Evolutionary conservation across 352 stramenopile species (phyloP), one percentile per base, ranked within the genome.

Genomic region (Globisporangium iwayamae): DNA sequence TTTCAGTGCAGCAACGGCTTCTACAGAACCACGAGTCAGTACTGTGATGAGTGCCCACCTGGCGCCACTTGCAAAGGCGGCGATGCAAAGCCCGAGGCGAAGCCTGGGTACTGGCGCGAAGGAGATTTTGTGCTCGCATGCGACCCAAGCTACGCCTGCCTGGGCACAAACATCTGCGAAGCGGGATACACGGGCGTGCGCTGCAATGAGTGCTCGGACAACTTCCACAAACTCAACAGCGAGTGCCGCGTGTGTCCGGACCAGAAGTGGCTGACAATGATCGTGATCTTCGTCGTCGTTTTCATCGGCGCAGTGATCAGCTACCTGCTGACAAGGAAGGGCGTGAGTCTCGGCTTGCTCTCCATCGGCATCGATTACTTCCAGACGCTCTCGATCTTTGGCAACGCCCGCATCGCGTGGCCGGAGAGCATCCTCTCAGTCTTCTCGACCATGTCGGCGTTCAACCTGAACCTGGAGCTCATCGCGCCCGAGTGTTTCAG

Each of bases 311-410:
- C 67, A 0, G 66, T 85, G n/a, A 68, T 90, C 36, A 84, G 73
- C 36, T 87, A 83, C 62, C 22, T 89, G 28, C 71, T 90, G 10
- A 86, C 70, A 6, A 74, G 73, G 36, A 84, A 84, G 43, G 78
- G 82, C 53, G 77, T 93, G 47, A 90, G 79, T 61, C 71, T 93
- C 4, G 83, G 80, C 1, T 65, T 95, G 9, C 48, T 96, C 3
- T 87, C 81, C 1, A 93, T 96, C 50, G 87, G 82, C 22, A 79
- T 95, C 30, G 87, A 96, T 65, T 96, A 93, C 79, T 83, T 94
- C 45, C 87, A 96, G 70, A 90, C 92, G 20, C 67, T 96, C 1
- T 83, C 83, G 9, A 87, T 96, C 50, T 94, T 96, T 51, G 83
- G 80, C 7, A 81, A 81, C 52, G 76, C 85, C 5, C 76, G 77